phyloP scores from a whole-genome alignment of 192 early-diverging fungal genomes.

The Backusella psychrophila region DNA sequence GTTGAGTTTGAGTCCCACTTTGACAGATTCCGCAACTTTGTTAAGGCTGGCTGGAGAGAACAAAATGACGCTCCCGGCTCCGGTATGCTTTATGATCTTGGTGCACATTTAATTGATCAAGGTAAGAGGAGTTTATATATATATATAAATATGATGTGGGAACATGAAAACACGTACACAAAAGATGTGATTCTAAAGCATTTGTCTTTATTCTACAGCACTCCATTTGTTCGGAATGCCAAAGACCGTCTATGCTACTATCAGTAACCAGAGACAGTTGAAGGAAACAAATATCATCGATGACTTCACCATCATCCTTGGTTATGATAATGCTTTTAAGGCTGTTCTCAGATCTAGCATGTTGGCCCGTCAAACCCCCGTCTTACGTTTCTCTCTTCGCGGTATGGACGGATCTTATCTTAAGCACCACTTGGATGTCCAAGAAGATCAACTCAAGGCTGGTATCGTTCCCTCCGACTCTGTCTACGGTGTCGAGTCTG shows the following conservation, averaged over 20 bases:
- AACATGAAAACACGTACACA: not conserved
- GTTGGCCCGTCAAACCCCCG: conserved; percentile 59
- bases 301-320: conserved; percentile 64
- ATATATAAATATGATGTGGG: not conserved
- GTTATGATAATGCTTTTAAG: conserved; percentile 57
- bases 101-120: conserved; percentile 66
- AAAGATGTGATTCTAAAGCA: not conserved
- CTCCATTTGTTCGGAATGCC: conserved; percentile 68
- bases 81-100: conserved; percentile 75
- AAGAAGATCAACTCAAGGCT: conserved; percentile 70
- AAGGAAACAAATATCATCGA: conserved; percentile 49
- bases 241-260: conserved; percentile 52
- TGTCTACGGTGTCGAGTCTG: conserved; percentile 56
- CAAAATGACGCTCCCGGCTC: conserved; percentile 53
- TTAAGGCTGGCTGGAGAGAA: conserved; percentile 76
- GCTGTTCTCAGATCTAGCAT: conserved; percentile 64
- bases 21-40: conserved; percentile 68
- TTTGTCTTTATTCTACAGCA: conserved; percentile 35
- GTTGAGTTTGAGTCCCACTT: conserved; percentile 74
- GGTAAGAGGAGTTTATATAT: conserved; percentile 16
- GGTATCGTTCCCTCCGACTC: conserved; percentile 51
- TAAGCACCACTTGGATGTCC: conserved; percentile 68
- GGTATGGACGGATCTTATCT: conserved; percentile 68
- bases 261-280: conserved; percentile 68
- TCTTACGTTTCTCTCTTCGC: conserved; percentile 61